Base-by-base conservation (phyloP, 306 rosid species). In the Malus asiatica region DNA sequence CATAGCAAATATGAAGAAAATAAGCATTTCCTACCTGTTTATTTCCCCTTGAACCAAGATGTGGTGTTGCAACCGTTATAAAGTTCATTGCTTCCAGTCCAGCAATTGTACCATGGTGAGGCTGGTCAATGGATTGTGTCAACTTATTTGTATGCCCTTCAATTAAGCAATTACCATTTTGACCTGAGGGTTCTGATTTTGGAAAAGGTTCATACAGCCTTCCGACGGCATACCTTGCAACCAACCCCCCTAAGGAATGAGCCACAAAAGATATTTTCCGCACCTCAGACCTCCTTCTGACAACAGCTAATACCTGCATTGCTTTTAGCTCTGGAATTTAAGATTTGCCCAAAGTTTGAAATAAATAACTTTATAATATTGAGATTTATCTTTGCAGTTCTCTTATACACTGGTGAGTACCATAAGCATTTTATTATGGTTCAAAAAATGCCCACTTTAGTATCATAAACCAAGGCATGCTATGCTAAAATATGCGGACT, bases 221-320 rank as follows among this genome's bases (percentile, higher is more conserved):
- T 51, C 96, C 98, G 58, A 95, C 83, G 72, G 98, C 98, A 83
- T 90, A 95, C 83, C 98, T 88, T 75, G 98, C 93, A 60, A 92
- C 88, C 88, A 95, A 86, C 29, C 98, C 98, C 52, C 98, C 98
- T 75, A 95, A 84, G 83, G 98, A 95, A 86, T 92, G 97, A 33
- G 97, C 97, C 72, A 95, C 98, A 79, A 95, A 92, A 70, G 98
- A 95, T 68, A 95, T 92, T 82, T 92, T 92, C 75, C 22, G 88
- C 83, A 91, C 85, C 86, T 79, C 86, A 48, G 92, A 90, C 87
- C 91, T 83, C 13, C 68, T 84, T 79, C 82, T 86, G 67, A 84
- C 78, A 67, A 92, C 91, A 53, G 86, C 84, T 63, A 68, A 75
- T n/a, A 94, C 96, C 98, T 94, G 87, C 87, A 83, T 83, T 3